Evolutionary conservation across 2,329 filamentous ascomycete species (phyloP).

Genomic region (Coleophoma cylindrospora): DNA sequence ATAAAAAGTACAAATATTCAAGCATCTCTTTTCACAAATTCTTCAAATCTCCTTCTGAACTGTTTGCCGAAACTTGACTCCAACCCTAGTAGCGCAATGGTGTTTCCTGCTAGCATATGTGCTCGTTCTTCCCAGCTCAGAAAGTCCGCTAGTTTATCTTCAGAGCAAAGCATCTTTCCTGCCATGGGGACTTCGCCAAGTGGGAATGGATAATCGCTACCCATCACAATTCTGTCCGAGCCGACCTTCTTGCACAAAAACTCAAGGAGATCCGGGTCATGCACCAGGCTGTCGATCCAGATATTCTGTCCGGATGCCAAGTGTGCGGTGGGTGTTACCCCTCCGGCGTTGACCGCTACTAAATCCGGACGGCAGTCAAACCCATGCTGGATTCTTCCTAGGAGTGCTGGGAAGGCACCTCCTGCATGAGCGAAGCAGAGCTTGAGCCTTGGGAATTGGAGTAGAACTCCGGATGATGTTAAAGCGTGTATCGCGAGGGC

Average conservation of each 20-base stretch:
- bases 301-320: constrained; percentile 21
- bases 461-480: constrained; percentile 25
- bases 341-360: constrained; percentile 24
- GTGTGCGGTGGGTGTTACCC: constrained; percentile 25
- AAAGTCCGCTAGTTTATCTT: constrained; percentile 21
- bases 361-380: constrained; percentile 30
- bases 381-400: constrained; percentile 30
- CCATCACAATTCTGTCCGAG: constrained; percentile 25
- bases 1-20: not conserved
- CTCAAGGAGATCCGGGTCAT: constrained; percentile 29
- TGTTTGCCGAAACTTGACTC: constrained; percentile 18
- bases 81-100: constrained; percentile 27
- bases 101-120: constrained; percentile 26
- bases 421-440: constrained; percentile 31
- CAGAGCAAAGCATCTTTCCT: constrained; percentile 26
- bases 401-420: constrained; percentile 28
- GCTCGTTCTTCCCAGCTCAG: constrained; percentile 27
- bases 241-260: constrained; percentile 29
- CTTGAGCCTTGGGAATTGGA: constrained; percentile 24
- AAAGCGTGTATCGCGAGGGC: constrained; percentile 28
- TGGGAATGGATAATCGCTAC: constrained; percentile 31
- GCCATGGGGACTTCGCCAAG: constrained; percentile 29
- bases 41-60: constrained; percentile 17
- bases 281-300: constrained; percentile 30
- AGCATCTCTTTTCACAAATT: constrained; percentile 8